Percentiles rank a stretch among this genome's conserved stretches.
phyloP scores from a whole-genome alignment of 2,329 filamentous ascomycete genomes.

The Escovopsis weberi region DNA sequence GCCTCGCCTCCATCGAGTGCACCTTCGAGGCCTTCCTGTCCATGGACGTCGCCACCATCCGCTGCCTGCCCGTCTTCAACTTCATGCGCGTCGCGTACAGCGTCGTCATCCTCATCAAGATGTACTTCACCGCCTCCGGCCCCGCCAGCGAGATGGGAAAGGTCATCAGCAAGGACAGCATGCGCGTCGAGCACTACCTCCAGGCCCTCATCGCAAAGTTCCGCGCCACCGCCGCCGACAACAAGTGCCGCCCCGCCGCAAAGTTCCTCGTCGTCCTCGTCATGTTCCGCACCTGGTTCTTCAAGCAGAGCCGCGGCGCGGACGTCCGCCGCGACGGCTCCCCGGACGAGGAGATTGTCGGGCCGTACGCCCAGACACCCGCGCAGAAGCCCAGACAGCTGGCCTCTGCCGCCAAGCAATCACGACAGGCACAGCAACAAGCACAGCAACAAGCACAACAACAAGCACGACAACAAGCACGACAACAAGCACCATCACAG shows the following conservation, averaged over 20 bases:
- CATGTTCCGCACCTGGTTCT: constrained; percentile 58
- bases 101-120: constrained; percentile 57
- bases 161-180: constrained; percentile 51
- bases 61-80: constrained; percentile 54
- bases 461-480: no score
- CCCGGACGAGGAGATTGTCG: no score
- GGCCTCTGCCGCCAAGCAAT: neutral
- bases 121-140: constrained; percentile 52
- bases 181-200: constrained; percentile 52
- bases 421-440: no score
- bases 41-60: constrained; percentile 43
- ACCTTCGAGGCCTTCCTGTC: constrained; percentile 50
- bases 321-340: neutral
- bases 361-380: neutral
- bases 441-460: neutral
- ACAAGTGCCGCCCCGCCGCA: constrained; percentile 48
- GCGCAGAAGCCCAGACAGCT: constrained; percentile 5
- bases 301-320: constrained; percentile 28
- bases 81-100: constrained; percentile 60
- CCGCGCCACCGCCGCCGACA: constrained; percentile 44
- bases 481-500: no score
- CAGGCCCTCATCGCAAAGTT: constrained; percentile 58
- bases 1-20: constrained; percentile 49
- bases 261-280: constrained; percentile 59
- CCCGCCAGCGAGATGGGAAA: constrained; percentile 53